phyloP scores from a whole-genome alignment of 495 filamentous ascomycete genomes.

The Aspergillus avenaceus region DNA sequence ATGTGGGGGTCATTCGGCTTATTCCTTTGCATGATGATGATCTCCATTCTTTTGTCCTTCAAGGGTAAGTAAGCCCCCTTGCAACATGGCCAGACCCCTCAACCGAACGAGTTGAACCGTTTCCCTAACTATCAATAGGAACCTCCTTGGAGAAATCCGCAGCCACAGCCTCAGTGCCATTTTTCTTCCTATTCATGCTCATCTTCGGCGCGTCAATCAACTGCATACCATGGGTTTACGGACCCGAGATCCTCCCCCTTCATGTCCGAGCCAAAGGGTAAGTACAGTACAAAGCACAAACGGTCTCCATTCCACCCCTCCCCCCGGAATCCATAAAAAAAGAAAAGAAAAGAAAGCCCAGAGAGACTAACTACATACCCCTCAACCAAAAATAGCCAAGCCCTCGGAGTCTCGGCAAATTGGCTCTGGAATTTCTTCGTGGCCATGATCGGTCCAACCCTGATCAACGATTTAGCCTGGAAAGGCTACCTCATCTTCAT shows the following conservation, averaged over 20 bases:
- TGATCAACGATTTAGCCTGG: constrained; percentile 51
- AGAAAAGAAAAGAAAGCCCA: no score
- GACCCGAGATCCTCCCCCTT: constrained; percentile 41
- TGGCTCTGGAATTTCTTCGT: constrained; percentile 54
- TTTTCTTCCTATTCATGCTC: constrained; percentile 51
- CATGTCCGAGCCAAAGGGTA: constrained; percentile 40
- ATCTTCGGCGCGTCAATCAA: constrained; percentile 46
- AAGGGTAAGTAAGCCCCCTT: constrained; percentile 16
- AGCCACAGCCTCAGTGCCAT: constrained; percentile 33
- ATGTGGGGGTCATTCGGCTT: constrained; percentile 52
- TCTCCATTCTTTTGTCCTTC: constrained; percentile 46
- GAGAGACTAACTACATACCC: background rate
- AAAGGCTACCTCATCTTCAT: constrained; percentile 58
- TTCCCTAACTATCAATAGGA: constrained; percentile 8
- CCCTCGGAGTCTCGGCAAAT: constrained; percentile 30
- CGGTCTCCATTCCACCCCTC: background rate
- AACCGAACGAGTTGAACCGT: background rate
- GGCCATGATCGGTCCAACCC: constrained; percentile 54
- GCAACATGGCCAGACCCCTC: constrained; percentile 7
- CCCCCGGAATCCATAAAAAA: background rate
- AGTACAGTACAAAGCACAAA: no score
- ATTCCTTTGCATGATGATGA: constrained; percentile 50
- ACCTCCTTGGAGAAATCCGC: constrained; percentile 29
- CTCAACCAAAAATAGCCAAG: constrained; percentile 19
- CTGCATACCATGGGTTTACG: constrained; percentile 47